These are phyloP conservation scores for Penicillium paradoxum DNA, from an alignment of 495 filamentous ascomycete species.

Conservation along the genomic window DNA sequence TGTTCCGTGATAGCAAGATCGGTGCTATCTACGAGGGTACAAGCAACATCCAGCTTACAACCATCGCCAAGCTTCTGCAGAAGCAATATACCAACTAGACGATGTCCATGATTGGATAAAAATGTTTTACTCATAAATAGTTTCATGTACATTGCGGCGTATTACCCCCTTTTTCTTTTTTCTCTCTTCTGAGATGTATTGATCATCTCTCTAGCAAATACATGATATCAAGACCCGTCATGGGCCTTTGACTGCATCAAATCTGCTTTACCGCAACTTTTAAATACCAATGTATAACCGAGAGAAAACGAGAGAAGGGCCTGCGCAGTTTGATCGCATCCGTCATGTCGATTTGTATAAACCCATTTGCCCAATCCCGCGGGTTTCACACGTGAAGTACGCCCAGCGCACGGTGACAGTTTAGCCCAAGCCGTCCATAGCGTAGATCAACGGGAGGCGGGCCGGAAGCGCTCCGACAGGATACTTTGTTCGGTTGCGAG, in stretches of 20 bases:
- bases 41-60: constrained; percentile 79
- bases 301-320: not conserved
- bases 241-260: not conserved
- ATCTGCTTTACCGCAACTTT: not conserved
- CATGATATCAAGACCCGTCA: not conserved
- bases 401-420: not conserved
- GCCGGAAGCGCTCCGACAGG: not conserved
- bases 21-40: constrained; percentile 98
- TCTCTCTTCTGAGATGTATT: not conserved
- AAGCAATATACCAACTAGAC: constrained; percentile 67
- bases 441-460: not conserved
- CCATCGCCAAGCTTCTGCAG: constrained; percentile 89
- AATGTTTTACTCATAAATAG: not conserved
- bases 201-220: not conserved
- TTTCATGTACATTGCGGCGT: not conserved
- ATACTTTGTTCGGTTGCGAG: not conserved
- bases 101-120: not conserved
- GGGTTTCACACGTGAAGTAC: too few species aligned
- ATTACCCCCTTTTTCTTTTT: not conserved
- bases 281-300: not conserved
- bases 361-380: not conserved
- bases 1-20: constrained; percentile 96
- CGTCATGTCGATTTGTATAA: not conserved
- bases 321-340: not conserved
- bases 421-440: not conserved